Conservation (phyloP, 2,329 filamentous ascomycete species). For the Alternaria dauci region DNA sequence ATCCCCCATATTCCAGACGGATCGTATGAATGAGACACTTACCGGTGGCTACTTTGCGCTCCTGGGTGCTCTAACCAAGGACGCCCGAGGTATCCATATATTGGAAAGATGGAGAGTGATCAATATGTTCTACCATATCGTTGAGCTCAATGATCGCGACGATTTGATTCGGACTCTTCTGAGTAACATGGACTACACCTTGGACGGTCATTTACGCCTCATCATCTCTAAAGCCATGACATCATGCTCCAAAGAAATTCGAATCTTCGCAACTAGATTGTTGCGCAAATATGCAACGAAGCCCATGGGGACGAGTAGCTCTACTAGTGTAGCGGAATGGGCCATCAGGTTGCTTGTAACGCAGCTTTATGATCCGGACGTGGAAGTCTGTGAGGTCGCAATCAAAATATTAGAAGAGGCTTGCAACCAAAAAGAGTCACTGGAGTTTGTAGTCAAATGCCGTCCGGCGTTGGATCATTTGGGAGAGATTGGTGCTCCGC, state of each 20-base stretch:
- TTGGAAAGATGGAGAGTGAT: slow-evolving; percentile 97
- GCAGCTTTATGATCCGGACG: slow-evolving; percentile 95
- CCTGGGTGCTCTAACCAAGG: slow-evolving; percentile 84
- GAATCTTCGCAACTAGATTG: slow-evolving; percentile 87
- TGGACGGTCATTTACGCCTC: slow-evolving; percentile 85
- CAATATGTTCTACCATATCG: slow-evolving; percentile 99
- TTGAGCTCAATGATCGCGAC: slow-evolving; percentile 88
- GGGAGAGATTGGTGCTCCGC: slow-evolving; percentile 92
- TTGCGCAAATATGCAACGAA: slow-evolving; percentile 84
- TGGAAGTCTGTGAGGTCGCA: slow-evolving; percentile 94
- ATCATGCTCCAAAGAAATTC: slow-evolving; percentile 86
- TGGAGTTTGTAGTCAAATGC: slow-evolving; percentile 97
- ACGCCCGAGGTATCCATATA: slow-evolving; percentile 83
- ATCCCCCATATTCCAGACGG: slow-evolving; percentile 86
- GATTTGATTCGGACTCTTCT: slow-evolving; percentile 90
- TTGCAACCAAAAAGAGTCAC: slow-evolving; percentile 87
- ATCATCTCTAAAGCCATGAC: slow-evolving; percentile 94
- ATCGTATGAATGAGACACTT: slow-evolving; percentile 84
- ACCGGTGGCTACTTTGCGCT: slow-evolving; percentile 95
- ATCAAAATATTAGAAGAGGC: slow-evolving; percentile 98
- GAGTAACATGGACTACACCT: slow-evolving; percentile 89
- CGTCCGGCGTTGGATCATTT: slow-evolving; percentile 92
- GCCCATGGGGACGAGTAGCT: slow-evolving; percentile 55
- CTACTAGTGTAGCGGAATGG: slow-evolving; percentile 82
- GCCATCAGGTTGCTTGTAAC: slow-evolving; percentile 97